Conservation (phyloP, 1,284 basidiomycete species). For the Sphagnurus paluster region DNA sequence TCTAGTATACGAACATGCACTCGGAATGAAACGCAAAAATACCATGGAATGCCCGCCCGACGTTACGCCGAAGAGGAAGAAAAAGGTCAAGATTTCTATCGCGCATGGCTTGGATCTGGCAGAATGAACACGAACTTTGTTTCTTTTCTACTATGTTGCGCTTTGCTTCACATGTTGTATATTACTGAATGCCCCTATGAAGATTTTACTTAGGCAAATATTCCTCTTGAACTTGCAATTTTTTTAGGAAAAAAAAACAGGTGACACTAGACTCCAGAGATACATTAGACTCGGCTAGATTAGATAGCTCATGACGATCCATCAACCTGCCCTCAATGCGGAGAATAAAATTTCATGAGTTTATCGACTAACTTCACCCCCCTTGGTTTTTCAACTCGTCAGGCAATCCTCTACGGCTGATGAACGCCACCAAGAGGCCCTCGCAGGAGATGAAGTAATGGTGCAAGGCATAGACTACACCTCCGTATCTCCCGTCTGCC, state of each 20-base stretch:
- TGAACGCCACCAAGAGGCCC: slow-evolving; percentile 63
- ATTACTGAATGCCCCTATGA: no score
- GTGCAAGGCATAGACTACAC: slow-evolving; percentile 84
- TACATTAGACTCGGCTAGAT: no score
- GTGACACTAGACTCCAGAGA: no score
- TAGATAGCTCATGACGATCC: no score
- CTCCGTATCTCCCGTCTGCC: slow-evolving; percentile 81
- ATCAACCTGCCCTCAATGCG: slow-evolving; percentile 20
- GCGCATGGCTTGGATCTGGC: slow-evolving; percentile 57
- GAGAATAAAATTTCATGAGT: slow-evolving; percentile 5
- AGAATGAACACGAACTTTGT: slow-evolving; percentile 36
- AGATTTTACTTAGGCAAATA: neutral
- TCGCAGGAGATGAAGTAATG: slow-evolving; percentile 88
- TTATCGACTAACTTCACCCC: slow-evolving; percentile 8
- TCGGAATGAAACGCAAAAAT: slow-evolving; percentile 29
- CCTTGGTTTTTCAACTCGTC: slow-evolving; percentile 20
- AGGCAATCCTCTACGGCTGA: slow-evolving; percentile 28
- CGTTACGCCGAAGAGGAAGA: slow-evolving; percentile 32
- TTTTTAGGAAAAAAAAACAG: no score
- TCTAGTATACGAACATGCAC: neutral
- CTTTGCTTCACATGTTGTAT: neutral
- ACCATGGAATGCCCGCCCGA: slow-evolving; percentile 18
- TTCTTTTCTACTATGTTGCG: neutral
- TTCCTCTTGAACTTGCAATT: no score
- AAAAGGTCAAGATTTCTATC: slow-evolving; percentile 59